Conservation (phyloP, 202 grass and related monocot genomes). For the Digitaria exilis region DNA sequence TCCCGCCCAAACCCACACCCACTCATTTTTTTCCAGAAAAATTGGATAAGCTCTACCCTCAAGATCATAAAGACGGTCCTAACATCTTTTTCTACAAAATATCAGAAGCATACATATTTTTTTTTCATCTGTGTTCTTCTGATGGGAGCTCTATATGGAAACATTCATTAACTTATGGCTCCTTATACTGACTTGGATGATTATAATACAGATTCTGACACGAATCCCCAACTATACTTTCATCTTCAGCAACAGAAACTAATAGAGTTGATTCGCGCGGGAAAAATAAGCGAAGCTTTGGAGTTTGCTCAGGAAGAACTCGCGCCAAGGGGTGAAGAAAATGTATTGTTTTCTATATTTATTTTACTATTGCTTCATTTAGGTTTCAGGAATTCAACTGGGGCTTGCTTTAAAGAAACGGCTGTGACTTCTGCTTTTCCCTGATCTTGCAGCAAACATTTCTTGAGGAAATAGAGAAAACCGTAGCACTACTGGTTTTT, state of each 20-base stretch:
- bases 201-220: constrained; percentile 85
- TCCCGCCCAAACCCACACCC: too few relatives aligned
- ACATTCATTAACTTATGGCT: not conserved
- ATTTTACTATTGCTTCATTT: not conserved
- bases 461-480: constrained; percentile 97
- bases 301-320: constrained; percentile 99
- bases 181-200: constrained; percentile 20
- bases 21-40: not conserved
- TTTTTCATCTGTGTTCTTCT: not conserved
- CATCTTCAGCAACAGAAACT: constrained; percentile 97
- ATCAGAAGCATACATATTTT: not conserved
- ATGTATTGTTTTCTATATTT: constrained; percentile 52
- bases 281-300: constrained; percentile 92
- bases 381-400: constrained; percentile 13
- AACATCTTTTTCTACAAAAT: not conserved
- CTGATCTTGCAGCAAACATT: constrained; percentile 63
- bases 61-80: not conserved
- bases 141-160: not conserved
- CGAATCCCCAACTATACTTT: constrained; percentile 94
- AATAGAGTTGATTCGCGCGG: constrained; percentile 93
- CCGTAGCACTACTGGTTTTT: constrained; percentile 88
- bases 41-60: not conserved
- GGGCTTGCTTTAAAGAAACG: not conserved
- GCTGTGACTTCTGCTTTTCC: not conserved
- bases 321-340: constrained; percentile 95